These are phyloP conservation scores for Pseudogymnoascus sp. DNA, from an alignment of 2,329 filamentous ascomycete genomes.

Conservation along the genomic window DNA sequence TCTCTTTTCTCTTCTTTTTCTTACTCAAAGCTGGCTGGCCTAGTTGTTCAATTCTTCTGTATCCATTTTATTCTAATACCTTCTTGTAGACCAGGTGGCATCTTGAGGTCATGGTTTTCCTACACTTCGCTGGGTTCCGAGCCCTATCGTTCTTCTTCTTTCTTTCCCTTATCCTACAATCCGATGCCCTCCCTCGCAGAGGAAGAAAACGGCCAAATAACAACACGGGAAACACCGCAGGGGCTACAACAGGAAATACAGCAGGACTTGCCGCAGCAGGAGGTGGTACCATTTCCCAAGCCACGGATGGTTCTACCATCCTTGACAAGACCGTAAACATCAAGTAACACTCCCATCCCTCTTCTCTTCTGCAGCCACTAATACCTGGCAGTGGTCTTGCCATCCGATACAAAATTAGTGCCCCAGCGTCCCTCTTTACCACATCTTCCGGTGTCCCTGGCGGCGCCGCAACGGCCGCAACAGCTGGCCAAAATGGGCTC, in stretches of 20 bases:
- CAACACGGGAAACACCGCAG: neutral
- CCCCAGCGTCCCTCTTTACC: constrained; percentile 45
- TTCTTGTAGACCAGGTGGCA: neutral
- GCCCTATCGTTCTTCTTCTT: constrained; percentile 2
- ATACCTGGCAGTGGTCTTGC: constrained; percentile 36
- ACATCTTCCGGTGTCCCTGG: constrained; percentile 41
- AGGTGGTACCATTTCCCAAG: constrained; percentile 29
- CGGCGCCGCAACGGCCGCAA: constrained; percentile 26
- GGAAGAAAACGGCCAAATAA: neutral
- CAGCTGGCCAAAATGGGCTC: constrained; percentile 36
- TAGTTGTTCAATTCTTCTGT: neutral
- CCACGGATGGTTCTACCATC: constrained; percentile 47
- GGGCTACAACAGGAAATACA: neutral
- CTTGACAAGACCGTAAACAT: constrained; percentile 46
- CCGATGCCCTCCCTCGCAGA: neutral
- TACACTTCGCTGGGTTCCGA: neutral
- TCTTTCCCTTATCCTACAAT: neutral
- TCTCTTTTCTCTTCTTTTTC: neutral
- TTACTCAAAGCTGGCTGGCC: neutral
- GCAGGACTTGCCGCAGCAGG: neutral
- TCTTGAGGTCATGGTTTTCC: neutral
- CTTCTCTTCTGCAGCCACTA: neutral
- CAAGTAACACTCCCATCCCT: constrained; percentile 34
- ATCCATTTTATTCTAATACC: neutral
- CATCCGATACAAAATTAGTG: constrained; percentile 48